phyloP scores from a whole-genome alignment of 305 asterid species.

The Coffea humblotiana region DNA sequence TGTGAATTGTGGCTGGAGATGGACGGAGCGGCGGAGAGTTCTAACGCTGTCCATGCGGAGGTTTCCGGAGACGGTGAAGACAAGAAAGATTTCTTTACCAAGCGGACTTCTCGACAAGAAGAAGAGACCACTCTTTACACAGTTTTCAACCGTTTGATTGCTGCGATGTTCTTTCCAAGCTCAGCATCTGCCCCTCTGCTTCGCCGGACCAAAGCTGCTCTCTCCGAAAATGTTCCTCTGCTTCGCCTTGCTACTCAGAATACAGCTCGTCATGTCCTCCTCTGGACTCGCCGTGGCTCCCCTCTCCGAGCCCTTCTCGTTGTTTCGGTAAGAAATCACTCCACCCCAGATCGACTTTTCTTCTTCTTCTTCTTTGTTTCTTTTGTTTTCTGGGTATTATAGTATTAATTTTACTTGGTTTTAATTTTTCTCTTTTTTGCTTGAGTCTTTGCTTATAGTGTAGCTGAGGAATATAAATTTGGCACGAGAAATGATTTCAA shows the following conservation, averaged over 20 bases:
- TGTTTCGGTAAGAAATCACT: constrained; percentile 50
- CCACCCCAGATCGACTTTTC: neutral
- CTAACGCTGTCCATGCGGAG: neutral
- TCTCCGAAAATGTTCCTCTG: constrained; percentile 60
- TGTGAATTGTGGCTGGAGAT: neutral
- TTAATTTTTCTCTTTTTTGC: neutral
- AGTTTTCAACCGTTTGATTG: constrained; percentile 48
- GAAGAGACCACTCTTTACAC: constrained; percentile 39
- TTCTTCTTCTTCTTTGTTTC: neutral
- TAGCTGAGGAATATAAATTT: neutral
- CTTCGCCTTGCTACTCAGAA: constrained; percentile 60
- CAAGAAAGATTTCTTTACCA: no score
- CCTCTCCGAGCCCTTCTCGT: constrained; percentile 71
- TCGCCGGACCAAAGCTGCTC: constrained; percentile 46
- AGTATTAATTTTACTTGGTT: neutral
- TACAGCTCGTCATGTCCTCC: constrained; percentile 43
- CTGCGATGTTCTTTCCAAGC: constrained; percentile 46
- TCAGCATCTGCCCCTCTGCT: constrained; percentile 33
- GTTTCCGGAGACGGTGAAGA: constrained; percentile 8
- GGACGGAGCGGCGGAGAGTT: constrained; percentile 17
- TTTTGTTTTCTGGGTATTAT: no score
- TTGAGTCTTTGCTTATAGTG: neutral
- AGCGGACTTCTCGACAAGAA: neutral
- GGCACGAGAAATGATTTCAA: neutral
- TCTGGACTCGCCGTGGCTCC: constrained; percentile 76